Evolutionary conservation across 768 basidiomycete genomes (phyloP), one percentile per base, ranked within the genome.

Genomic region (Lactifluus pinguis): DNA sequence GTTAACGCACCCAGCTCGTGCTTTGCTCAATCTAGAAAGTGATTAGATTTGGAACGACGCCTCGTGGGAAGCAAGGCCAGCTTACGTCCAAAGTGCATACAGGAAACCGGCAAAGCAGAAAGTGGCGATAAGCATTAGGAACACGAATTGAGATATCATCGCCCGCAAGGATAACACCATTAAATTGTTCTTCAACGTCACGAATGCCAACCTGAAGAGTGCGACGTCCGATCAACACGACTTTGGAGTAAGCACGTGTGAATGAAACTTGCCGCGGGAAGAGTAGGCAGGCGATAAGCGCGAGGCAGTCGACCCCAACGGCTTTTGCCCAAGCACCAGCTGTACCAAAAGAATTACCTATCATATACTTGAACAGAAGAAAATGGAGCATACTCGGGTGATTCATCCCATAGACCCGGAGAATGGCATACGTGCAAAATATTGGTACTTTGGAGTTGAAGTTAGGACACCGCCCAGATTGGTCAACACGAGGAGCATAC

Each of bases 81-180:
- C 92, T 70, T 74, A 93, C 83, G 92, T 97, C 87, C 87, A 97
- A 10, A 98, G 76, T 0, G 92, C 92, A 73, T 97, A 98, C 49
- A 93, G 72, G 72, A 98, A 98, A 3, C 94, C 94, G 38, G 85
- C 83, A 70, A 97, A 97, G 69, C 92, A 95, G 69, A 93, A 95
- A 1, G 82, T 84, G 5, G 92, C 92, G 17, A 93, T 87, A 34
- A 85, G 68, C 89, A 92, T 91, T 25, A 92, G 76, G n/a, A 83
- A 75, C 21, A 81, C 72, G 69, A 98, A 98, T 69, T 98, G 93
- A 63, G 86, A 78, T 59, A 98, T 83, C 94, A 98, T 95, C 1
- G 94, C 92, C 1, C 95, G 85, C 36, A 93, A 73, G 7, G 89
- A 86, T 25, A 92, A 77, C 21, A 90, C 87, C 82, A 89, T 86